Conservation (phyloP, 1,139 yeast species). For the Hyphopichia burtonii region DNA sequence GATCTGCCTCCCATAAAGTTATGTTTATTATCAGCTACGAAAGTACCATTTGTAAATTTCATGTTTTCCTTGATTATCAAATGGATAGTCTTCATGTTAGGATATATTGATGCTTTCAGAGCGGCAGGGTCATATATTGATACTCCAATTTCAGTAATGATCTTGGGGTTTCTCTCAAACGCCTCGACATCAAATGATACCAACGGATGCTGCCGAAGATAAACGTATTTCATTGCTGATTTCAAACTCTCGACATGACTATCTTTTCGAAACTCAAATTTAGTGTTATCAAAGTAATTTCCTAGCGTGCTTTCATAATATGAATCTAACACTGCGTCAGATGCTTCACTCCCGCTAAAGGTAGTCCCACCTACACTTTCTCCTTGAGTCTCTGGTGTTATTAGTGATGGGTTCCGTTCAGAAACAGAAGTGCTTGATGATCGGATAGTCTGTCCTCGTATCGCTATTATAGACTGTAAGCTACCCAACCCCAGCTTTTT, state of each 20-base stretch:
- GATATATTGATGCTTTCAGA: constrained; percentile 39
- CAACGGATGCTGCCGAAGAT: constrained; percentile 35
- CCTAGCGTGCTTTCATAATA: constrained; percentile 3
- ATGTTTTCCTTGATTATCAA: constrained; percentile 54
- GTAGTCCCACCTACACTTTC: no score
- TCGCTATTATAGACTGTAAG: no score
- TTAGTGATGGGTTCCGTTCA: not conserved
- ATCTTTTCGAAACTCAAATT: constrained; percentile 19
- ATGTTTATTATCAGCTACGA: constrained; percentile 62
- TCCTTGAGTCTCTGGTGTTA: no score
- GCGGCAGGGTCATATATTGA: constrained; percentile 61
- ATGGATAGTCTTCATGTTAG: constrained; percentile 53
- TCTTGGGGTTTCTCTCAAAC: constrained; percentile 47
- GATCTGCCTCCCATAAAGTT: constrained; percentile 61
- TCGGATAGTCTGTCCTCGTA: no score
- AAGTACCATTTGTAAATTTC: constrained; percentile 49
- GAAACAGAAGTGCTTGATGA: no score
- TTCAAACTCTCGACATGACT: constrained; percentile 16
- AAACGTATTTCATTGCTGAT: constrained; percentile 25
- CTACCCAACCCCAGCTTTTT: no score
- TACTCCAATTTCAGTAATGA: constrained; percentile 69
- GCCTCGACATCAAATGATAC: constrained; percentile 70
- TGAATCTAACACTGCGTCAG: not conserved
- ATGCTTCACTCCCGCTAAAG: not conserved
- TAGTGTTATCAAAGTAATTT: constrained; percentile 16